Conservation (phyloP, 495 filamentous ascomycete genomes). For the Darksidea phi region DNA sequence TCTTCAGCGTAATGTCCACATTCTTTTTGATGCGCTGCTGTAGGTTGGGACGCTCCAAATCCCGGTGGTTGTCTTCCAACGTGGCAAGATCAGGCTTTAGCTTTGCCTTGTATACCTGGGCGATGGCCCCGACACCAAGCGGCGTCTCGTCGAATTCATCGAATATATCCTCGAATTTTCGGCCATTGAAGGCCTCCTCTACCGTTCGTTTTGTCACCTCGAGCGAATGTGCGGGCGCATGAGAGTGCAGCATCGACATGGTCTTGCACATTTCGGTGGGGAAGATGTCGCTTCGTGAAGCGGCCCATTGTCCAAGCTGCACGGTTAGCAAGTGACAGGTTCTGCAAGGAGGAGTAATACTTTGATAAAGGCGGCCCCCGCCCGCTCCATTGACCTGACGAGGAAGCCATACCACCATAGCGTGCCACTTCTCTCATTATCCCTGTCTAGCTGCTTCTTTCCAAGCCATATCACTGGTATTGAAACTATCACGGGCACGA, state of each 20-base stretch:
- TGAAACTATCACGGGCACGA: conserved; percentile 80
- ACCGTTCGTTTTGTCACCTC: conserved; percentile 76
- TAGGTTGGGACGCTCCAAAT: conserved; percentile 53
- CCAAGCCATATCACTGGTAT: conserved; percentile 84
- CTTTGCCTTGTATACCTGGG: conserved; percentile 96
- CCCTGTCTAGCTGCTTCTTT: conserved; percentile 52
- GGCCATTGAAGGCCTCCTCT: conserved; percentile 72
- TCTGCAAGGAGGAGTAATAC: conserved; percentile 35
- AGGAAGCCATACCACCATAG: conserved; percentile 95
- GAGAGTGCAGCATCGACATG: conserved; percentile 94
- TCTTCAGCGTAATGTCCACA: conserved; percentile 83
- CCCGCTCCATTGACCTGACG: conserved; percentile 85
- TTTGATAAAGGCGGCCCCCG: conserved; percentile 98
- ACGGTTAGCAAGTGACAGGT: conserved; percentile 1
- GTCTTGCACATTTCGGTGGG: conserved; percentile 86
- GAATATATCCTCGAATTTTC: conserved; percentile 86
- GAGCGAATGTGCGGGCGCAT: conserved; percentile 89
- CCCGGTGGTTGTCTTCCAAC: conserved; percentile 56
- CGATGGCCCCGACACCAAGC: conserved; percentile 92
- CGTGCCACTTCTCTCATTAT: conserved; percentile 73
- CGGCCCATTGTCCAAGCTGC: conserved; percentile 98
- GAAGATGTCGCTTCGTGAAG: conserved; percentile 95
- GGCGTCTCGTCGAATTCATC: conserved; percentile 93
- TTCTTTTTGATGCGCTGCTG: conserved; percentile 70
- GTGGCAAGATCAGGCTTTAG: conserved; percentile 75